These are phyloP conservation scores for Sporothrix pseudoabietina DNA, from an alignment of 2,329 filamentous ascomycete species.

Conservation along the genomic window DNA sequence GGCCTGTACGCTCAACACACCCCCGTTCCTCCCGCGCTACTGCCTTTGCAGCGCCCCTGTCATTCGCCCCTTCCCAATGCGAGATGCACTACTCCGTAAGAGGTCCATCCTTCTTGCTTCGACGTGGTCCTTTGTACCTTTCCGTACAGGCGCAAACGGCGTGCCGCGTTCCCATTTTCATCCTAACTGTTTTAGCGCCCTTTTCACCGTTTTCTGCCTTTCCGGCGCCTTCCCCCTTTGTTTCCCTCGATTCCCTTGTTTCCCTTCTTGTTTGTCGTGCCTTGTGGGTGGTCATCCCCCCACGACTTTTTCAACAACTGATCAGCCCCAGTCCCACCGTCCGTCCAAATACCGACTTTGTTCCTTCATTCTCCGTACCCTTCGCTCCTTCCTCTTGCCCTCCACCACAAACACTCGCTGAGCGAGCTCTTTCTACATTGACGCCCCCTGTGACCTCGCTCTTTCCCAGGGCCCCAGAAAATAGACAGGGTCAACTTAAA, in stretches of 20 bases:
- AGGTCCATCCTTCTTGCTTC: not conserved
- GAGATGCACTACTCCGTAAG: not conserved
- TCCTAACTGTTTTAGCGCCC: conserved; percentile 2
- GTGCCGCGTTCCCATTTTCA: not conserved
- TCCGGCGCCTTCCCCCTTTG: conserved; percentile 1
- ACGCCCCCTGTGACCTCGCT: conserved; percentile 10
- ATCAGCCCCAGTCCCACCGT: conserved; percentile 18
- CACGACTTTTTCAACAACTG: conserved; percentile 16
- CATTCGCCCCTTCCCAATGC: conserved; percentile 23
- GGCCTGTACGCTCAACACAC: not conserved
- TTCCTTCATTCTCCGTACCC: not conserved
- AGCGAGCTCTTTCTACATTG: not conserved
- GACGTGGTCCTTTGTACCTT: not conserved
- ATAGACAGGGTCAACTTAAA: conserved; percentile 24
- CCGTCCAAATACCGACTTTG: conserved; percentile 19
- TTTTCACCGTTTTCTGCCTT: conserved; percentile 2
- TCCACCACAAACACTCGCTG: not conserved
- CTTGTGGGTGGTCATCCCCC: conserved; percentile 22
- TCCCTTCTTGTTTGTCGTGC: not conserved
- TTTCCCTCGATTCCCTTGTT: conserved; percentile 2
- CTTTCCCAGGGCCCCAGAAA: conserved; percentile 25
- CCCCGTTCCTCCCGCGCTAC: conserved; percentile 19
- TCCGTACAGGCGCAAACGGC: conserved; percentile 9
- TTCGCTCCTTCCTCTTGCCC: not conserved
- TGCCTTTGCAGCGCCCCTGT: not conserved